Conservation (phyloP, 2,329 filamentous ascomycete genomes). For the Fusarium sp. region DNA sequence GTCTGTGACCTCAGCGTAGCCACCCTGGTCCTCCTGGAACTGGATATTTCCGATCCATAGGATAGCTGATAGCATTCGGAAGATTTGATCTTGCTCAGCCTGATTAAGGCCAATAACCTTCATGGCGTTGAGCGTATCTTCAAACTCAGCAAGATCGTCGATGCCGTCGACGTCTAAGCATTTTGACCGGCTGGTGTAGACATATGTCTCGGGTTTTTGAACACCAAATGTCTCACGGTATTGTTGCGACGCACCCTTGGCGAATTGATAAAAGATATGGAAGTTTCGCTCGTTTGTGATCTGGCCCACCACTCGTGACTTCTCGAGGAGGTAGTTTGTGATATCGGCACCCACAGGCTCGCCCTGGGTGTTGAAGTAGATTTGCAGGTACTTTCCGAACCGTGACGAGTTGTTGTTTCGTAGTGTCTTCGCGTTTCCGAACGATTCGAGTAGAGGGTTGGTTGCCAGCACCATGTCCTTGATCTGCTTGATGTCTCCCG, state of each 20-base stretch:
- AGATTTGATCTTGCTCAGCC: conserved; percentile 93
- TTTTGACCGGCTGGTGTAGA: conserved; percentile 94
- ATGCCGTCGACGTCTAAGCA: conserved; percentile 95
- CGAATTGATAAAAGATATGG: conserved; percentile 99
- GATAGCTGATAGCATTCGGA: conserved; percentile 91
- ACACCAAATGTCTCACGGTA: conserved; percentile 91
- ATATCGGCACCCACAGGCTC: conserved; percentile 97
- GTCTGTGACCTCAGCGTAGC: conserved; percentile 88
- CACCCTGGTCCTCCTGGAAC: conserved; percentile 88
- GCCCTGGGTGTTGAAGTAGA: conserved; percentile 92
- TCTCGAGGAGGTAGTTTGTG: conserved; percentile 97
- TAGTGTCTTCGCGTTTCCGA: conserved; percentile 97
- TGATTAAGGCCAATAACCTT: conserved; percentile 89
- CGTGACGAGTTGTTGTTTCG: conserved; percentile 99
- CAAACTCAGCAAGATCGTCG: conserved; percentile 88
- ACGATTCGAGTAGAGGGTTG: conserved; percentile 95
- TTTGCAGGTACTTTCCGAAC: conserved; percentile 97
- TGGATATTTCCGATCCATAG: conserved; percentile 96
- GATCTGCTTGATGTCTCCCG: conserved; percentile 92
- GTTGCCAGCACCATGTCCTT: conserved; percentile 99
- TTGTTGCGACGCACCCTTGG: conserved; percentile 89
- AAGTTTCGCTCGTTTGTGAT: conserved; percentile 97
- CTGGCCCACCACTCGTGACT: conserved; percentile 93
- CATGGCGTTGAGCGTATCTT: conserved; percentile 95
- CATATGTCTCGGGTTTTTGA: conserved; percentile 90